Conservation (phyloP, 2,329 filamentous ascomycete species). For the Neonectria faginata region DNA sequence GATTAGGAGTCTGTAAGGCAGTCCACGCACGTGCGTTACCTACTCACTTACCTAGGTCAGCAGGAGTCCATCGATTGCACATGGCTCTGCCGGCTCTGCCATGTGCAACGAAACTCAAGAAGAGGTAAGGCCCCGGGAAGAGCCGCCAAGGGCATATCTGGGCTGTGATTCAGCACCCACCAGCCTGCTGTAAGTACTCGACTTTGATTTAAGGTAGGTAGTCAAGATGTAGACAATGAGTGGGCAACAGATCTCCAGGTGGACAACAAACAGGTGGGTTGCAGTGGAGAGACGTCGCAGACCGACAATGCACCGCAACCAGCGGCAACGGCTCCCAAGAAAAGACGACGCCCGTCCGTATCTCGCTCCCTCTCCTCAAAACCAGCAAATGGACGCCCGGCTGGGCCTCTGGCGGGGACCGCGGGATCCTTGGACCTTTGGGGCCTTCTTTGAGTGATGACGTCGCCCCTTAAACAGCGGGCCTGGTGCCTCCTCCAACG, state of each 20-base stretch:
- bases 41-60: neutral
- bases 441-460: slow-evolving; percentile 18
- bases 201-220: neutral
- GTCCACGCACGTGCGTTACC: neutral
- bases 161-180: slow-evolving; percentile 3
- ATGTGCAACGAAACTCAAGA: neutral
- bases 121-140: neutral
- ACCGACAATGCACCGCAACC: slow-evolving; percentile 10
- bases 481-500: slow-evolving; percentile 10
- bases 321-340: slow-evolving; percentile 16
- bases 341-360: slow-evolving; percentile 13
- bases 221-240: neutral
- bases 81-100: neutral
- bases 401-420: neutral
- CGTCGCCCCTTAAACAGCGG: slow-evolving; percentile 18
- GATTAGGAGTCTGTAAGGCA: neutral
- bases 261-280: slow-evolving; percentile 6
- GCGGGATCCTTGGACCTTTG: neutral
- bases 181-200: neutral
- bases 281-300: slow-evolving; percentile 22
- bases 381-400: neutral
- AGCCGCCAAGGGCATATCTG: slow-evolving; percentile 1
- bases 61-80: neutral
- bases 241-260: neutral
- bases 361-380: neutral